Evolutionary conservation across 1,284 basidiomycete genomes (phyloP), one percentile per base, ranked within the genome.

Genomic region (Coniferiporia weirii): DNA sequence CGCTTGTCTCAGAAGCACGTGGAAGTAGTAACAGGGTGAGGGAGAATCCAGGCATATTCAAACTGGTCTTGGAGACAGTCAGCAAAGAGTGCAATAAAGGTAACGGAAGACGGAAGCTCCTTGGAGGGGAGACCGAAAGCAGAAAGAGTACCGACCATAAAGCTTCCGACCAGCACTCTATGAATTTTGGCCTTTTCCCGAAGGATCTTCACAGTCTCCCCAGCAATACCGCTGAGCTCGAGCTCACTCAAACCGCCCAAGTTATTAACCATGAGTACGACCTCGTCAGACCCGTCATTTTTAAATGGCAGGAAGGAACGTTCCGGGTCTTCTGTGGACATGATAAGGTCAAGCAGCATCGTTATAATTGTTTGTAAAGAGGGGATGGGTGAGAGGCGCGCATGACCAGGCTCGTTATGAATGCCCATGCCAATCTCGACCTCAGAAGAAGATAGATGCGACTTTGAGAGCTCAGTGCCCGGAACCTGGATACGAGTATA

Each of bases 41-140:
- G 4, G 92, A 95, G 74, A 97, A 95, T 1, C 95, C 95, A 35
- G 94, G 92, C 89, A 97, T 94, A 74, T 94, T 93, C 63, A 98
- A 79, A 57, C 92, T 95, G 20, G 93, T 92, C 89, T 91, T 64
- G 1, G 36, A n/a, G 27, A 12, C 32, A 50, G 52, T 52, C 22
- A 40, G 56, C 10, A 50, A 20, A 52, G 27, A 27, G 27, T 27
- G 27, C 27, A 27, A 27, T 27, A 27, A 27, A 27, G 27, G 27
- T 27, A 15, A 12, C 38, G 8, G 38, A 40, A 40, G 9, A 9
- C 15, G 38, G 9, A 40, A 40, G 12, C 9, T 7, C 3, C 38
- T 12, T 40, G 8, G 15, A 40, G 15, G 38, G 38, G 38, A 40
- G 8, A 40, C 9, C 3, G 8, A 7, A 7, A 15, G 8, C 38